A percentile compares a stretch with the other conserved stretches of the same genome.
phyloP scores from a whole-genome alignment of 805 yeast genomes.

The Trichomonascus vanleenenianus region DNA sequence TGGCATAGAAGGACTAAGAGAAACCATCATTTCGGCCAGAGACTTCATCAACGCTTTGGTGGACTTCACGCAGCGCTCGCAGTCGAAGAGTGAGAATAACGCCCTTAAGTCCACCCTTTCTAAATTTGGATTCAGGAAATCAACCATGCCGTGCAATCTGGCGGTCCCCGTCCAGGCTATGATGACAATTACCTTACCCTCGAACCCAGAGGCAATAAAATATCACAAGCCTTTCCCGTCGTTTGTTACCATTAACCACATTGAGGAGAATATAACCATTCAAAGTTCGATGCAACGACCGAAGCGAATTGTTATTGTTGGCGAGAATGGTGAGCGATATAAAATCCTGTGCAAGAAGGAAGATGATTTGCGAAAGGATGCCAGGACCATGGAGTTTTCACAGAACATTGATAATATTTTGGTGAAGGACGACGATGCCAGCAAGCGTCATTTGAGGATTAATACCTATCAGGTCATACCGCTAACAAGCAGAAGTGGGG shows the following conservation, averaged over 20 bases:
- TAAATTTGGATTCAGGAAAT: slow-evolving; percentile 33
- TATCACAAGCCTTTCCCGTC: slow-evolving; percentile 37
- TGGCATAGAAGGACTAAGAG: not conserved
- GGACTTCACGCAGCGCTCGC: not conserved
- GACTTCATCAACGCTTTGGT: not conserved
- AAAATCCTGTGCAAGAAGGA: slow-evolving; percentile 72
- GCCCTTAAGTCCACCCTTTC: not conserved
- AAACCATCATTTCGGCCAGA: not conserved
- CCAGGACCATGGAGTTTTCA: slow-evolving; percentile 87
- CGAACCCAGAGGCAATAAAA: slow-evolving; percentile 36
- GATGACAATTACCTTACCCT: slow-evolving; percentile 58
- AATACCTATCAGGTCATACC: slow-evolving; percentile 86
- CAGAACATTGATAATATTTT: slow-evolving; percentile 74
- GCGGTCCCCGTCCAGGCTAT: slow-evolving; percentile 72
- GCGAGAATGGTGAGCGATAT: slow-evolving; percentile 70
- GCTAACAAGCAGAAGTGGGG: slow-evolving; percentile 75
- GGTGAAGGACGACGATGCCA: slow-evolving; percentile 58
- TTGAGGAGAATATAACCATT: slow-evolving; percentile 62
- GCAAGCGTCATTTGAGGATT: slow-evolving; percentile 61
- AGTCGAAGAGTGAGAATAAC: not conserved
- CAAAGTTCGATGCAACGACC: slow-evolving; percentile 85
- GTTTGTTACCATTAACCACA: slow-evolving; percentile 30
- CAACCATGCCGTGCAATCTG: slow-evolving; percentile 39
- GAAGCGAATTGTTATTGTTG: slow-evolving; percentile 62
- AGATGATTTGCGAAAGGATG: slow-evolving; percentile 94